Evolutionary conservation across 106 monocot genomes (phyloP).

Genomic region (Amphibolis antarctica): DNA sequence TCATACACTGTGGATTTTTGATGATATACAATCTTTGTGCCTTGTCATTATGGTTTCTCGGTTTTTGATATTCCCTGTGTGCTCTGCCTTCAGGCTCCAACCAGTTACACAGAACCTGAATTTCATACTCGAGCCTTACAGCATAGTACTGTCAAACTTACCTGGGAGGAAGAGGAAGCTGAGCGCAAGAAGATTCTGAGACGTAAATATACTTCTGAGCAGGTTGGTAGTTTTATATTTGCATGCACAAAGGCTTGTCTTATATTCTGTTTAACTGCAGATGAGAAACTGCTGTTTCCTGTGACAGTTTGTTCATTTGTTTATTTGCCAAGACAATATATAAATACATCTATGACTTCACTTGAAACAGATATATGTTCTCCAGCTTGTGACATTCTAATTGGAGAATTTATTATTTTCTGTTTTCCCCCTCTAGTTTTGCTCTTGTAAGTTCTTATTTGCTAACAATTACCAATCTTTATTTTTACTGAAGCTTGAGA

Average conservation of each 20-base stretch:
- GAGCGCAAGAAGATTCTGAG: constrained; percentile 56
- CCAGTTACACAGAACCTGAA: constrained; percentile 55
- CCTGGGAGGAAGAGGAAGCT: constrained; percentile 92
- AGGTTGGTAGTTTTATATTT: constrained; percentile 36
- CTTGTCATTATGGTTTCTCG: too few relatives aligned
- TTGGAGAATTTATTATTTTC: neutral
- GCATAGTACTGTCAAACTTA: constrained; percentile 66
- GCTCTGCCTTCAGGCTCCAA: constrained; percentile 40
- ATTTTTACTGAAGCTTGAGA: constrained; percentile 29
- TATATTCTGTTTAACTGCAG: too few relatives aligned
- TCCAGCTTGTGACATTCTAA: too few relatives aligned
- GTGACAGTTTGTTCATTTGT: neutral
- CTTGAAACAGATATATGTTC: too few relatives aligned
- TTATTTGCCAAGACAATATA: too few relatives aligned
- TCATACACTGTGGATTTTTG: neutral
- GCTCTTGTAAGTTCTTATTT: too few relatives aligned
- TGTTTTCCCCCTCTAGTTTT: too few relatives aligned
- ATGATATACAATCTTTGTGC: too few relatives aligned
- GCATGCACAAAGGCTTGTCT: neutral
- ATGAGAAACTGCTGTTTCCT: neutral
- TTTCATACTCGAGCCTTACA: constrained; percentile 78
- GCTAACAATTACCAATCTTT: neutral
- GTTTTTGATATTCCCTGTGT: neutral
- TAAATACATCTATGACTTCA: too few relatives aligned
- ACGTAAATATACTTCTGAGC: constrained; percentile 54